These are phyloP conservation scores for Biscogniauxia sp. DNA, from an alignment of 2,329 filamentous ascomycete species.

Conservation along the genomic window DNA sequence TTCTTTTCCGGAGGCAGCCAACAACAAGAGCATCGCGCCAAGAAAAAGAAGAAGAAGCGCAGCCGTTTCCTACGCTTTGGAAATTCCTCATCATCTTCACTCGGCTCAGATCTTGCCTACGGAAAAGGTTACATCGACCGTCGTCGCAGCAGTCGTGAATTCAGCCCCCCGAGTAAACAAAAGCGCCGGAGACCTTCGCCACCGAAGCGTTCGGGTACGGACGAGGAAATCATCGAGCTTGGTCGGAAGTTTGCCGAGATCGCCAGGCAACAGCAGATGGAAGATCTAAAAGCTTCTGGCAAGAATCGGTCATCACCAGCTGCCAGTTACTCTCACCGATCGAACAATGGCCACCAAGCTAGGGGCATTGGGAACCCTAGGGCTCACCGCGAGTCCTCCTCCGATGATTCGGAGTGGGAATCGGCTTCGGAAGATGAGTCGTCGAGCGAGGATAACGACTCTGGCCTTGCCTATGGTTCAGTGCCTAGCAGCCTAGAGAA, in stretches of 20 bases:
- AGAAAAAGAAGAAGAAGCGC: constrained; percentile 47
- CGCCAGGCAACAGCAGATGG: constrained; percentile 49
- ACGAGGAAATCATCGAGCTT: constrained; percentile 57
- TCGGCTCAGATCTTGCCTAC: constrained; percentile 68
- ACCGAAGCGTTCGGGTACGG: constrained; percentile 42
- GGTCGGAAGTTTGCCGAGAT: constrained; percentile 54
- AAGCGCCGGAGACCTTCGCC: constrained; percentile 19
- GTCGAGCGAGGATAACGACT: constrained; percentile 40
- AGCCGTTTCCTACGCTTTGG: constrained; percentile 54
- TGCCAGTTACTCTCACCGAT: constrained; percentile 39
- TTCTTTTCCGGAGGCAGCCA: constrained; percentile 63
- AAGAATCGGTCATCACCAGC: constrained; percentile 38
- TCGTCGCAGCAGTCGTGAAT: constrained; percentile 34
- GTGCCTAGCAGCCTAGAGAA: constrained; percentile 19
- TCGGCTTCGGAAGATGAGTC: constrained; percentile 51
- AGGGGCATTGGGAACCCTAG: constrained; percentile 43
- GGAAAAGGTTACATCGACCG: constrained; percentile 56
- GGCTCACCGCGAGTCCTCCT: constrained; percentile 36
- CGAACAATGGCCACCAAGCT: constrained; percentile 34
- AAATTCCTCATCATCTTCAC: constrained; percentile 65
- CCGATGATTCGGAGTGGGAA: constrained; percentile 55
- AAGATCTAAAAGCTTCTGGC: constrained; percentile 45
- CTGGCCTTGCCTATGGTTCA: constrained; percentile 44
- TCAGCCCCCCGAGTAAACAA: constrained; percentile 25
- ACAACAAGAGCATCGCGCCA: constrained; percentile 39